phyloP scores from a whole-genome alignment of 1,284 basidiomycete species.

The Gomphus sp. region DNA sequence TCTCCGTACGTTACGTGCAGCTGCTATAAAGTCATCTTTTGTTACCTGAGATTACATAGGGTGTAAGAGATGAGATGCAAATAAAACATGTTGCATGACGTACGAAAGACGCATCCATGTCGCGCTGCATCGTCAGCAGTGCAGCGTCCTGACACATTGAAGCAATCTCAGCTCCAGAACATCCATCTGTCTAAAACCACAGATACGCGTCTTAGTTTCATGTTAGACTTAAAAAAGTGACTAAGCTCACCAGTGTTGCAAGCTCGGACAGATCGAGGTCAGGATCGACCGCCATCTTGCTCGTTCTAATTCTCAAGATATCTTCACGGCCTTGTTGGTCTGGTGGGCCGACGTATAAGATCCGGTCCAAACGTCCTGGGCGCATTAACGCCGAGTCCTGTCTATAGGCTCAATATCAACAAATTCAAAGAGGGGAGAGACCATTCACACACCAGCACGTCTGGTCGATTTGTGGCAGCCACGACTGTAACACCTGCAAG shows the following conservation, averaged over 20 bases:
- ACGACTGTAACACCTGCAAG: constrained; percentile 88
- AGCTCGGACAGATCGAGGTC: constrained; percentile 63
- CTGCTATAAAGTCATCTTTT: constrained; percentile 64
- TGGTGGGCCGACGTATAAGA: constrained; percentile 92
- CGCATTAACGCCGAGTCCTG: constrained; percentile 94
- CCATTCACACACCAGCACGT: constrained; percentile 63
- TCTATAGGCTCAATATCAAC: background rate
- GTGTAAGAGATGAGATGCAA: background rate
- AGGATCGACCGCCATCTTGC: constrained; percentile 72
- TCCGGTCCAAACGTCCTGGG: constrained; percentile 91
- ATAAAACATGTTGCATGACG: constrained; percentile 19
- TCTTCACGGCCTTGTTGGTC: constrained; percentile 72
- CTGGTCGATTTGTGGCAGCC: constrained; percentile 94
- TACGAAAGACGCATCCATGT: constrained; percentile 73
- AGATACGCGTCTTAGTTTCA: background rate
- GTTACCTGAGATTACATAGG: constrained; percentile 50
- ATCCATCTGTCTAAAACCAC: constrained; percentile 74
- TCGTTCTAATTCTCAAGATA: constrained; percentile 74
- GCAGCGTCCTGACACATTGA: constrained; percentile 96
- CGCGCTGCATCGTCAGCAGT: constrained; percentile 78
- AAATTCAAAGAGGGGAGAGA: background rate
- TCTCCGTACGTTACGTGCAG: constrained; percentile 63
- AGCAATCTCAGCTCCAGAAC: constrained; percentile 92
- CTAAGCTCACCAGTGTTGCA: constrained; percentile 56
- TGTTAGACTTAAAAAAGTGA: background rate